Evolutionary conservation across 768 basidiomycete genomes (phyloP).

Genomic region (Austroboletus eburneus): DNA sequence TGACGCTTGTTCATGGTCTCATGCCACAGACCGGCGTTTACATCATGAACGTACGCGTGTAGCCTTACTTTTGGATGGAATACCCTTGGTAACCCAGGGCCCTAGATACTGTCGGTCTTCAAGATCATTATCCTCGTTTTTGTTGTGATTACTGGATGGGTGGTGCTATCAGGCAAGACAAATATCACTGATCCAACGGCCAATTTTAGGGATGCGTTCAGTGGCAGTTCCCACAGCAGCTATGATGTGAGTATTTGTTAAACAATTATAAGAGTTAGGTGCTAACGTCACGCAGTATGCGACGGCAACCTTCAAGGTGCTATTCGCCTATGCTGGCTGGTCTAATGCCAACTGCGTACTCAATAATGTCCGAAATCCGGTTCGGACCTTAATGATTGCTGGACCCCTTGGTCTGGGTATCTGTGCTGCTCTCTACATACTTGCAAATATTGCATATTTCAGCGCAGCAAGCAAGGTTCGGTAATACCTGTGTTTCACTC

Average conservation of each 20-base stretch:
- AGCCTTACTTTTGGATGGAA: not conserved
- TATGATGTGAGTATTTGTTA: slow-evolving; percentile 37
- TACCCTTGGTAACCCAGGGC: slow-evolving; percentile 7
- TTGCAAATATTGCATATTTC: slow-evolving; percentile 59
- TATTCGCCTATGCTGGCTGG: slow-evolving; percentile 49
- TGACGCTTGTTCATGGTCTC: slow-evolving; percentile 49
- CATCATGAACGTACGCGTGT: slow-evolving; percentile 49
- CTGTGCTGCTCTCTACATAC: slow-evolving; percentile 48
- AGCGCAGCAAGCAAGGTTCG: slow-evolving; percentile 33
- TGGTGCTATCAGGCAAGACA: slow-evolving; percentile 56
- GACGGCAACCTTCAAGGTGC: slow-evolving; percentile 56
- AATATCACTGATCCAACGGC: slow-evolving; percentile 51
- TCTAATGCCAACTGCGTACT: slow-evolving; percentile 53
- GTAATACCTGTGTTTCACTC: no score
- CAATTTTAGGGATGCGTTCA: slow-evolving; percentile 57
- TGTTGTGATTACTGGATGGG: slow-evolving; percentile 55
- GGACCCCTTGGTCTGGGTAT: slow-evolving; percentile 55
- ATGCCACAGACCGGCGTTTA: slow-evolving; percentile 44
- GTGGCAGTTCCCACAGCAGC: slow-evolving; percentile 49
- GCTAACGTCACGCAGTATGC: slow-evolving; percentile 46
- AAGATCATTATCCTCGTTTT: slow-evolving; percentile 51
- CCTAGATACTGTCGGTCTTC: slow-evolving; percentile 45
- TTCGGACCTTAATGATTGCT: slow-evolving; percentile 58
- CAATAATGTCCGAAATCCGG: slow-evolving; percentile 56
- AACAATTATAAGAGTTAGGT: not conserved